Evolutionary conservation across 169 alveolate genomes (phyloP).

Genomic region (Eimeria necatrix): DNA sequence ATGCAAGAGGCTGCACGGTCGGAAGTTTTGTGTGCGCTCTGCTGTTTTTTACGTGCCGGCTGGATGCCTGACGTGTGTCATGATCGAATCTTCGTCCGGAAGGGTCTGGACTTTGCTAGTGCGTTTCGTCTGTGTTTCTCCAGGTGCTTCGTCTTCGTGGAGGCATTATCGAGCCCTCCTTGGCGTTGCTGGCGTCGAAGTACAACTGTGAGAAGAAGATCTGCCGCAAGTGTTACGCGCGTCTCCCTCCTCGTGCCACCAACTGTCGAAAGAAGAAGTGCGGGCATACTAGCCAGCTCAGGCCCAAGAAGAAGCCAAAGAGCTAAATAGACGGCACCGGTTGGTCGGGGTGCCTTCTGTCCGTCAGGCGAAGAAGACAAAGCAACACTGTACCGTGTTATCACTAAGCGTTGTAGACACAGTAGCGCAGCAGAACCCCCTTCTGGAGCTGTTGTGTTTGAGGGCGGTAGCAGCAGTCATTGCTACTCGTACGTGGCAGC

Average conservation of each 20-base stretch:
- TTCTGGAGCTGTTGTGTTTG: too few species aligned
- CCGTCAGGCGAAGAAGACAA: background rate
- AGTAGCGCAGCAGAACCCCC: too few species aligned
- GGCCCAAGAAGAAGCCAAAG: constrained; percentile 99
- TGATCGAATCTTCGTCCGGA: too few species aligned
- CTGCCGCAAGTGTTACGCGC: constrained; percentile 98
- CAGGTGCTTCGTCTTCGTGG: constrained; percentile 99
- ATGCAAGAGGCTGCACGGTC: background rate
- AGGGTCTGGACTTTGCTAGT: too few species aligned
- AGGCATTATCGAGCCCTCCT: constrained; percentile 99
- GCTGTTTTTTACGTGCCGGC: too few species aligned
- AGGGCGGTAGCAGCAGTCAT: background rate
- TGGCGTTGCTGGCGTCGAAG: constrained; percentile 98
- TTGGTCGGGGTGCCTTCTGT: background rate
- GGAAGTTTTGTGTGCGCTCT: background rate
- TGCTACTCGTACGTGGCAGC: background rate
- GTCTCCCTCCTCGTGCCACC: constrained; percentile 99
- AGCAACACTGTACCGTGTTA: background rate
- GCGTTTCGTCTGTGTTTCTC: background rate
- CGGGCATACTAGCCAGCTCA: constrained; percentile 99
- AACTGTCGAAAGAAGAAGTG: constrained; percentile 99
- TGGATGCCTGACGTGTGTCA: too few species aligned
- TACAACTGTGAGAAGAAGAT: constrained; percentile 99
- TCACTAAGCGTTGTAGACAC: too few species aligned
- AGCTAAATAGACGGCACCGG: constrained; percentile 5